Evolutionary conservation across 2,329 filamentous ascomycete genomes (phyloP).

Genomic region (Xylariales sp.): DNA sequence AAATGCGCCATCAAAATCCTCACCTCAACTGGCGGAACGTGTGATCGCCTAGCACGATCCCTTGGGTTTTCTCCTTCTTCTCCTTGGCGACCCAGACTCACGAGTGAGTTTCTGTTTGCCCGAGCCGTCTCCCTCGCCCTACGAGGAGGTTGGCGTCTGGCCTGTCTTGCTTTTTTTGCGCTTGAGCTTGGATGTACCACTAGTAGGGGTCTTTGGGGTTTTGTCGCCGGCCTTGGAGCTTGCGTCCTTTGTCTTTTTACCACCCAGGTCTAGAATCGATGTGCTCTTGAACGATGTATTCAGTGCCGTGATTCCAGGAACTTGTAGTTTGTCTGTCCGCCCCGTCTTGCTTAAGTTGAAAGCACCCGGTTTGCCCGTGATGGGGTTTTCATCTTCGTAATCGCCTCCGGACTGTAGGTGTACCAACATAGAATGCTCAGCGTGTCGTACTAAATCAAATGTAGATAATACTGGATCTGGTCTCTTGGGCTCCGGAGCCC

Average conservation of each 20-base stretch:
- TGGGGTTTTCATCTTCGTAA: slow-evolving; percentile 75
- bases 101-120: neutral
- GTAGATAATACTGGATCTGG: slow-evolving; percentile 51
- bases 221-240: slow-evolving; percentile 45
- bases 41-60: neutral
- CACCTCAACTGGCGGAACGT: neutral
- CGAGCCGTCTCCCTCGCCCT: slow-evolving; percentile 11
- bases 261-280: slow-evolving; percentile 40
- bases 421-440: slow-evolving; percentile 68
- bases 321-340: slow-evolving; percentile 57
- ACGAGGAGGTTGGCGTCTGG: slow-evolving; percentile 40
- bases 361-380: slow-evolving; percentile 73
- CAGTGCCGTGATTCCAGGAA: slow-evolving; percentile 42
- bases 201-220: slow-evolving; percentile 52
- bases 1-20: slow-evolving; percentile 8
- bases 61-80: slow-evolving; percentile 21
- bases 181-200: slow-evolving; percentile 37
- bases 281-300: slow-evolving; percentile 46
- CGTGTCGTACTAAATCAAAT: slow-evolving; percentile 57
- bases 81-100: neutral
- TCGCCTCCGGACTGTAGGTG: slow-evolving; percentile 71
- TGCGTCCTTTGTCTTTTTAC: slow-evolving; percentile 45
- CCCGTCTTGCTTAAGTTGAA: slow-evolving; percentile 74
- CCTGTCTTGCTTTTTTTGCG: slow-evolving; percentile 41
- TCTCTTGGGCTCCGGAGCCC: slow-evolving; percentile 49